Conservation (phyloP, 148 eudicot species). For the Rhododendron ferrugineum region DNA sequence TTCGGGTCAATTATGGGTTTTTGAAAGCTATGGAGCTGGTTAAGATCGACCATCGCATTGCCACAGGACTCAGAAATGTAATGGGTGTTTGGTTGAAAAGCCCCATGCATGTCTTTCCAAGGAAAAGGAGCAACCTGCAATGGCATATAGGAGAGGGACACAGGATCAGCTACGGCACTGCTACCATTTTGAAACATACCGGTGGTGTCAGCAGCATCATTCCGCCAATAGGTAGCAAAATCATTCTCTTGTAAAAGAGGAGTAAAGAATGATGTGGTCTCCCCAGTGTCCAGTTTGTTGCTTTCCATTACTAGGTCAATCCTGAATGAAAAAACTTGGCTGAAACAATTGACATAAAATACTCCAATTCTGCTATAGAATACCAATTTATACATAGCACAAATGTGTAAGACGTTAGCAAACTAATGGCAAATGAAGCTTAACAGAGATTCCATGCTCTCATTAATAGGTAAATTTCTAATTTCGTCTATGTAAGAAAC, state of each 20-base stretch:
- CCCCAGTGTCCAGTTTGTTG: constrained; percentile 8
- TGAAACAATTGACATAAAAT: neutral
- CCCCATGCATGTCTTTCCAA: constrained; percentile 6
- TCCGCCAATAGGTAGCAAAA: neutral
- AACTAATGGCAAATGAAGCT: neutral
- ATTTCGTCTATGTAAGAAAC: neutral
- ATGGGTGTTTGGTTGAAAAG: neutral
- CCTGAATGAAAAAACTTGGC: neutral
- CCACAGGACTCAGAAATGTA: constrained; percentile 1
- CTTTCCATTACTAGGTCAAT: constrained; percentile 13
- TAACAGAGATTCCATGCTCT: neutral
- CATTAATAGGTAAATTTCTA: neutral
- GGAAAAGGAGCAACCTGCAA: neutral
- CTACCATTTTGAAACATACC: constrained; percentile 5
- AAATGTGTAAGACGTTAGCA: neutral
- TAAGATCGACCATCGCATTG: constrained; percentile 14
- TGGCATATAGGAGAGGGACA: constrained; percentile 3
- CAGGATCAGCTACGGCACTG: constrained; percentile 5
- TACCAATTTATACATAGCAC: neutral
- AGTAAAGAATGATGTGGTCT: constrained; percentile 8
- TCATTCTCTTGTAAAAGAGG: constrained; percentile 8
- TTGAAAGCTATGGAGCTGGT: constrained; percentile 13
- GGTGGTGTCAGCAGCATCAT: constrained; percentile 20
- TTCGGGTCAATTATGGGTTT: constrained; percentile 5
- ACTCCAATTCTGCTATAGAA: neutral